A percentile compares a stretch with the other conserved stretches of the same genome.
phyloP scores from a whole-genome alignment of 306 rosid species.

The Pyrus betulifolia region DNA sequence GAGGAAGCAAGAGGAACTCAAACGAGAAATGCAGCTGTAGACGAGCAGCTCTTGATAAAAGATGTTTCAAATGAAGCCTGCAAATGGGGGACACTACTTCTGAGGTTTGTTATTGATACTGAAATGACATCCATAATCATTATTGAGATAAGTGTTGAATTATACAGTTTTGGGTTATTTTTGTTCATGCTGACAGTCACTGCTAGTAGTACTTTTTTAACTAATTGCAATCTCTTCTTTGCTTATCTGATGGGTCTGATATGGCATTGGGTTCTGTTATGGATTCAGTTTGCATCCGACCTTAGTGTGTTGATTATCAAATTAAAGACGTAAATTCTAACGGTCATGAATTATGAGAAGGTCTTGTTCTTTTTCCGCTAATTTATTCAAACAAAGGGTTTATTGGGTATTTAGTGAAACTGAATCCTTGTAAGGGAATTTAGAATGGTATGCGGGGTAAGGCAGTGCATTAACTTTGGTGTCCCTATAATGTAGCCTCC shows the following conservation, averaged over 20 bases:
- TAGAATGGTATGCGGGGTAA: background rate
- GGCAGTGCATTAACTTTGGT: background rate
- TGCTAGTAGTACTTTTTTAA: background rate
- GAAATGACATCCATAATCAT: background rate
- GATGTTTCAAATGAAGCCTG: constrained; percentile 71
- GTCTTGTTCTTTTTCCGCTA: background rate
- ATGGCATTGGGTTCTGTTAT: background rate
- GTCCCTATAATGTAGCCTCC: background rate
- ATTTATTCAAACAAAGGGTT: background rate
- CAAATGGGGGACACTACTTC: constrained; percentile 88
- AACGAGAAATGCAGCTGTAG: constrained; percentile 86
- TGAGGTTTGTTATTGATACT: constrained; percentile 54
- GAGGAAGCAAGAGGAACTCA: constrained; percentile 87
- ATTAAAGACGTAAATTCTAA: background rate
- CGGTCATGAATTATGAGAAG: no score
- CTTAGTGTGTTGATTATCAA: background rate
- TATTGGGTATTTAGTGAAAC: background rate
- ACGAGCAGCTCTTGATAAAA: constrained; percentile 76
- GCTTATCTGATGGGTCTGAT: background rate
- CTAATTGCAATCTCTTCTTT: background rate
- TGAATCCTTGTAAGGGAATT: background rate
- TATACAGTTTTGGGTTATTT: background rate
- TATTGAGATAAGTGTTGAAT: background rate
- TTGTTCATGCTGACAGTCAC: background rate
- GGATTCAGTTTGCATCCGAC: background rate